Base-by-base conservation (phyloP, 129 eudicot genomes). In the Tagetes erecta region DNA sequence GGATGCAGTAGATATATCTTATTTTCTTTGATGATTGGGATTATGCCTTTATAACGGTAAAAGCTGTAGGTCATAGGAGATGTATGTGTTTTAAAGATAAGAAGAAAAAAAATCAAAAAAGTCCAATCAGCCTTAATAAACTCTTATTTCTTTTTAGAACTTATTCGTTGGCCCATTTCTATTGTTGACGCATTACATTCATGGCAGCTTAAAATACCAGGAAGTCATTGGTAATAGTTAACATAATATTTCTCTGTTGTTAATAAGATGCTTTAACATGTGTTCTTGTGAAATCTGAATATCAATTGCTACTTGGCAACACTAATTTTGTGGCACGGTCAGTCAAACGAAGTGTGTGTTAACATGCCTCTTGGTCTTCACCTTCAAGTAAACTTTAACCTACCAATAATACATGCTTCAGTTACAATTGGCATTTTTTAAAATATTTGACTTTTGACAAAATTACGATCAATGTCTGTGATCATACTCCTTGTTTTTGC, bases 11-110 rank as follows among this genome's bases (percentile, higher is more conserved):
- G n/a, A 20, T 20, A 20, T 20, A 20, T 20, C 27, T 20, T 20
- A 20, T 20, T 20, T 20, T 20, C 38, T 31, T 11, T 39, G 5
- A 13, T 37, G 44, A 65, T 65, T 41, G 70, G 34, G 36, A 40
- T 46, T 45, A 1, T 50, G 13, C 10, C 51, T 52, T 55, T n/a
- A 31, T 6, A 3, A 51, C 9, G 49, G 7, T 70, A 51, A 70
- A 51, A 51, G 39, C 4, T 70, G 64, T 52, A 51, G 49, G 62
- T 70, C 63, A 70, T 70, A 70, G 46, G 75, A 51, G 63, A 33
- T 55, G 14, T 68, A 68, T 7, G 49, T 44, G 49, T 44, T 44
- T 44, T 6, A 44, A 1, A 14, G 9, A 20, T 10, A 50, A 13
- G 56, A 13, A 50, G 20, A 11, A 12, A 50, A 11, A 50, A 11